Percentiles rank a stretch among this genome's conserved stretches.
Evolutionary conservation across 768 basidiomycete species (phyloP).

Genomic region (Auricularia auricula-judae): DNA sequence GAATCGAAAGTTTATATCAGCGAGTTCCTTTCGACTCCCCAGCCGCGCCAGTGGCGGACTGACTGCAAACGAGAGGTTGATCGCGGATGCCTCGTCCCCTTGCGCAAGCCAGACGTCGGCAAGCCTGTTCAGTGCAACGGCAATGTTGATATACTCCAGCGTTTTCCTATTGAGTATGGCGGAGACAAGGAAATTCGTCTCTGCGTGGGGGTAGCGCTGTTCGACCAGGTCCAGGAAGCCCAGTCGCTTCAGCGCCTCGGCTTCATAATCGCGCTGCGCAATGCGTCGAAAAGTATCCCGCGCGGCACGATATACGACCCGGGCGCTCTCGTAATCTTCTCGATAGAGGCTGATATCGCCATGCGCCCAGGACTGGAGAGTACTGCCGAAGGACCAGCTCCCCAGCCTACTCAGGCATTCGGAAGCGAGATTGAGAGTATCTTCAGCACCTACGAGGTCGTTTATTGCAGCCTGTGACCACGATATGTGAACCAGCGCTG

Average conservation of each 20-base stretch:
- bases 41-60: background rate
- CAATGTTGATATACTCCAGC: background rate
- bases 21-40: background rate
- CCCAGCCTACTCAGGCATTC: background rate
- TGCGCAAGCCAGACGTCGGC: background rate
- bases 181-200: background rate
- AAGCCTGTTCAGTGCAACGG: background rate
- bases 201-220: background rate
- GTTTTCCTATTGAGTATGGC: background rate
- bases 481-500: background rate
- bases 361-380: background rate
- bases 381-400: background rate
- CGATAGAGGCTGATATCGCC: background rate
- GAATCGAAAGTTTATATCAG: background rate
- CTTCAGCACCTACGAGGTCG: background rate
- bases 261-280: background rate
- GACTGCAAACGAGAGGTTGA: background rate
- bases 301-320: background rate
- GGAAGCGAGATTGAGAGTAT: background rate
- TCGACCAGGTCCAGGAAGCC: background rate
- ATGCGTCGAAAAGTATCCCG: background rate
- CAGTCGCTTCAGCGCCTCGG: background rate
- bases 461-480: background rate
- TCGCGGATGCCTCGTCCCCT: background rate
- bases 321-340: background rate